Evolutionary conservation across 2,329 filamentous ascomycete species (phyloP), one percentile per base, ranked within the genome.

Genomic region (Colletotrichum echinochloae): DNA sequence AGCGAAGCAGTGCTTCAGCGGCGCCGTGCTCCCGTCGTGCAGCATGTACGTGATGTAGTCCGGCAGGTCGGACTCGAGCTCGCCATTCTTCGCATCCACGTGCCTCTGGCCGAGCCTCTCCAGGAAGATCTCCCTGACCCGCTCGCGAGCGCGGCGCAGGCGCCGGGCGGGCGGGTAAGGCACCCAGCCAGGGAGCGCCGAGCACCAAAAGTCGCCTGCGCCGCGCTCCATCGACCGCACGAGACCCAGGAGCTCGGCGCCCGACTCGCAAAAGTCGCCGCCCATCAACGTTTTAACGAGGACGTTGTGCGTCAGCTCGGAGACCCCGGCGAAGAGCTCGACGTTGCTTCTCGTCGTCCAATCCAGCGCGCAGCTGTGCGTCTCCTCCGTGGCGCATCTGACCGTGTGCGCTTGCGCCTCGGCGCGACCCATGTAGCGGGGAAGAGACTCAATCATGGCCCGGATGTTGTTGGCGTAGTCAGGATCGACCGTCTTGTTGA

Each of bases 1-100:
- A 1, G 66, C 61, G 60, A 73, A 55, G n/a, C 65, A 54, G 28
- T 68, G 51, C 54, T 49, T 70, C 30, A 74, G 44, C 5, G 51
- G 65, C 1, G 67, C 69, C 12, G 72, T 74, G 41, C 60, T 28
- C 30, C 59, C 48, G 41, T 73, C 74, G 39, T 66, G 55, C 52
- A 75, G 56, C 16, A 70, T 68, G 51, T 73, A 72, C 1, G 74
- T 71, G 59, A 73, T 41, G 65, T 74, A 76, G 60, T 75, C 74
- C 30, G 65, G 64, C 14, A 67, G 28, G 46, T 71, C 52, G 5
- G 56, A 30, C 30, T 59, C 44, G 23, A 71, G 23, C 37, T 60
- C 52, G 20, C 68, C 68, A 2, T 60, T 66, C 26, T 66, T 57
- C n/a, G 64, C 64, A 7, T 60, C 39, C 0, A 55, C 51, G 16